phyloP scores from a whole-genome alignment of 768 basidiomycete genomes.

The Lentinula lateritia region DNA sequence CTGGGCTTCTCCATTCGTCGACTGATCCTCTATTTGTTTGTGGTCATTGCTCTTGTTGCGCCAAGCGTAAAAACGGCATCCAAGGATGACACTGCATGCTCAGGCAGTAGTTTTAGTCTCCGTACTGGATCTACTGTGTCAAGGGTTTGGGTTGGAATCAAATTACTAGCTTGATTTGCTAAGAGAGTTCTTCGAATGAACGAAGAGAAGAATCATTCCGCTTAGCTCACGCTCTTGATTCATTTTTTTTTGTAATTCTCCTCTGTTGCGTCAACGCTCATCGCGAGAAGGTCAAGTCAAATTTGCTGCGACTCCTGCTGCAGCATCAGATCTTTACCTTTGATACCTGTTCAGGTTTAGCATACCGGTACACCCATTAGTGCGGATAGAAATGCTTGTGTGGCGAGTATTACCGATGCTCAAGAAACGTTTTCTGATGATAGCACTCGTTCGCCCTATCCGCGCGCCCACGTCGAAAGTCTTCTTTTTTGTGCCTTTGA shows the following conservation, averaged over 20 bases:
- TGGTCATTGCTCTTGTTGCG: background rate
- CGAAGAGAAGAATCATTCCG: background rate
- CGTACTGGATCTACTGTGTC: background rate
- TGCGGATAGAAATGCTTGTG: background rate
- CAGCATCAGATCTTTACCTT: background rate
- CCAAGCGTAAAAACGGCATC: slow-evolving; percentile 5
- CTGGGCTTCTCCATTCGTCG: background rate
- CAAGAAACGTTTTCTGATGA: slow-evolving; percentile 2
- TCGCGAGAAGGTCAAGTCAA: background rate
- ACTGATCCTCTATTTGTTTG: background rate
- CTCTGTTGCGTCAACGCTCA: background rate
- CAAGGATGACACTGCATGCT: background rate
- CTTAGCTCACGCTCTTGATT: background rate
- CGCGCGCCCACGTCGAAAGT: background rate
- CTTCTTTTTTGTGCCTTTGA: background rate
- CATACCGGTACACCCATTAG: background rate
- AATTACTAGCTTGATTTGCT: background rate
- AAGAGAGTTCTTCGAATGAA: background rate
- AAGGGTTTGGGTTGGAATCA: background rate
- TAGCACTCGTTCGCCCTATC: slow-evolving; percentile 1
- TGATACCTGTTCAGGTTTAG: background rate
- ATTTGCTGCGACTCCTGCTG: background rate
- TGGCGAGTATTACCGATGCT: background rate
- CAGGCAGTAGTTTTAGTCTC: background rate
- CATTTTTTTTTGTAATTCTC: background rate